A percentile compares a stretch with the other conserved stretches of the same genome.
Conservation (phyloP, 768 basidiomycete genomes). For the Sporobolomyces roseus region DNA sequence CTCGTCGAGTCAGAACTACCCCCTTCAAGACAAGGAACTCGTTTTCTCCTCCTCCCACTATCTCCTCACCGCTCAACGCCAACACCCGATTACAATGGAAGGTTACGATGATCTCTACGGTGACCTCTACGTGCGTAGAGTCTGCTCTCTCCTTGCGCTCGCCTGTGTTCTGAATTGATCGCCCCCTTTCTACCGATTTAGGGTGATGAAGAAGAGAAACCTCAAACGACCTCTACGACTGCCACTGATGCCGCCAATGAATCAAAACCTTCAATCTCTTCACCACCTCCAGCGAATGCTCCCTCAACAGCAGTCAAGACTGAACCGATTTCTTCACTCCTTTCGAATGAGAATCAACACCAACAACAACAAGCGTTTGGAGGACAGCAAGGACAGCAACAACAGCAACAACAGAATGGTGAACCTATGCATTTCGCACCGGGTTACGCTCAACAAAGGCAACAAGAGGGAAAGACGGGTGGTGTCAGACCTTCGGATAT, state of each 20-base stretch:
- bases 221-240: background rate
- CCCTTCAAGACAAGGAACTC: background rate
- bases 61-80: background rate
- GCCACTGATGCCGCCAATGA: background rate
- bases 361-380: slow-evolving; percentile 37
- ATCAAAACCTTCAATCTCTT: background rate
- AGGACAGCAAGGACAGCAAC: slow-evolving; percentile 16
- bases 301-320: background rate
- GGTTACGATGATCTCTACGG: slow-evolving; percentile 47
- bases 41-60: background rate
- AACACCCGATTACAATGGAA: slow-evolving; percentile 4
- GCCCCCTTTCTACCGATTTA: background rate
- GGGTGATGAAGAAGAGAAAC: slow-evolving; percentile 8
- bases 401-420: slow-evolving; percentile 48
- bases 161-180: too few relatives aligned
- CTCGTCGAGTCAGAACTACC: too few relatives aligned
- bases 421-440: slow-evolving; percentile 29
- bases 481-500: slow-evolving; percentile 75
- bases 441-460: slow-evolving; percentile 27
- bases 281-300: background rate
- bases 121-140: slow-evolving; percentile 46
- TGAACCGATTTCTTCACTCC: background rate
- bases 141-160: too few relatives aligned
- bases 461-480: slow-evolving; percentile 40
- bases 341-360: background rate